Evolutionary conservation across 2,329 filamentous ascomycete genomes (phyloP), one percentile per base, ranked within the genome.

Genomic region (Setomelanomma holmii): DNA sequence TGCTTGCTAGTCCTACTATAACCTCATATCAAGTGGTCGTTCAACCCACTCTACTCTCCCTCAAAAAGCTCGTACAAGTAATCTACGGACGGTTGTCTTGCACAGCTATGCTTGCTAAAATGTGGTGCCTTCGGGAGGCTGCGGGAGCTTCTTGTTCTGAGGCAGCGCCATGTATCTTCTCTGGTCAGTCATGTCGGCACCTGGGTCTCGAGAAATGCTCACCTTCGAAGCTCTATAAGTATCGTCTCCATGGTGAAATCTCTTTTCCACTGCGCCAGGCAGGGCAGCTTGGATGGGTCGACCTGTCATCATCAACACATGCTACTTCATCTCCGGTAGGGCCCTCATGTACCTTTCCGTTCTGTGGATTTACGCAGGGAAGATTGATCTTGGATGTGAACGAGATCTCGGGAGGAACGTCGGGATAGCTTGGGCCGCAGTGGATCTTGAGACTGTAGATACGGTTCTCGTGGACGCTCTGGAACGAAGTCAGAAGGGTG

Each of bases 381-480:
- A 98, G 85, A 79, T 98, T 97, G 79, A 99, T 89, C 77, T 91
- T 90, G 68, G 90, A 96, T 67, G 95, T 87, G 78, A 99, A 99
- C 70, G 93, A 88, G 69, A 99, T 90, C 45, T 89, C 87, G 0
- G 95, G 95, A 40, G 95, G 95, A 57, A 85, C 81, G 74, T 96
- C 92, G 45, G 95, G 95, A 76, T 99, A 99, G 51, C 90, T 82
- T 42, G 87, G 83, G 57, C 92, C 93, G 80, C 95, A 99, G 80
- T 96, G 89, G 80, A 99, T 96, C 78, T 93, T 96, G 68, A 99
- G 85, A 65, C 91, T 96, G 83, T 99, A 99, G 80, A 99, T 99
- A 70, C 95, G 90, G 79, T 99, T 99, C 82, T 99, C 95, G 75
- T 98, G 93, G 57, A 89, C 92, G 77, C 92, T 96, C 90, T 95